These are phyloP conservation scores for Beta lomatogona DNA, from an alignment of 179 eudicot species.

Conservation along the genomic window DNA sequence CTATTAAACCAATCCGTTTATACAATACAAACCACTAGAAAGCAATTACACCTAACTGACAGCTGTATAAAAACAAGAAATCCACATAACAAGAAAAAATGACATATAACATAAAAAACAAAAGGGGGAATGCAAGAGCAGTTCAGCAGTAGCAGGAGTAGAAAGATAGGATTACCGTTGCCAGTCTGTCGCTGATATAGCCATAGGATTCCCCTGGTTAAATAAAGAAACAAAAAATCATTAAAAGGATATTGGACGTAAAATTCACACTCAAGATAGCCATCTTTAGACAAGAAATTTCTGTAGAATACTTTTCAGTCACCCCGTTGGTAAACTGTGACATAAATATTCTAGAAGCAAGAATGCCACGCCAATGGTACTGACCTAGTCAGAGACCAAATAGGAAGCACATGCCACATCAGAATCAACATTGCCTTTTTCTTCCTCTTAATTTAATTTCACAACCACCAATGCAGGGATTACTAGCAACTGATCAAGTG, in stretches of 20 bases:
- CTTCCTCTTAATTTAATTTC: constrained; percentile 13
- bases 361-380: constrained; percentile 15
- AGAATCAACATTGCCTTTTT: constrained; percentile 12
- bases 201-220: constrained; percentile 77
- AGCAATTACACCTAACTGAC: background rate
- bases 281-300: constrained; percentile 6
- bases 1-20: background rate
- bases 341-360: constrained; percentile 9
- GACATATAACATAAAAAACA: background rate
- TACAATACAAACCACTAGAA: background rate
- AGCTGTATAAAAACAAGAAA: background rate
- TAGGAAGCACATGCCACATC: constrained; percentile 21
- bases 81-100: background rate
- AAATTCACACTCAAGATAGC: constrained; percentile 13
- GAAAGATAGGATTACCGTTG: constrained; percentile 56
- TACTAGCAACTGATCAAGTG: constrained; percentile 21
- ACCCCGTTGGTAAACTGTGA: background rate
- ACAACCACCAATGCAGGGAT: constrained; percentile 15
- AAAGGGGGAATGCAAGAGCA: background rate
- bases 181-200: constrained; percentile 80
- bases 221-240: constrained; percentile 26
- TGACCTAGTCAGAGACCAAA: constrained; percentile 24
- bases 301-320: background rate
- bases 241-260: constrained; percentile 8
- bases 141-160: background rate